Evolutionary conservation across 441 rosid species (phyloP).

Genomic region (Aleurites moluccanus): DNA sequence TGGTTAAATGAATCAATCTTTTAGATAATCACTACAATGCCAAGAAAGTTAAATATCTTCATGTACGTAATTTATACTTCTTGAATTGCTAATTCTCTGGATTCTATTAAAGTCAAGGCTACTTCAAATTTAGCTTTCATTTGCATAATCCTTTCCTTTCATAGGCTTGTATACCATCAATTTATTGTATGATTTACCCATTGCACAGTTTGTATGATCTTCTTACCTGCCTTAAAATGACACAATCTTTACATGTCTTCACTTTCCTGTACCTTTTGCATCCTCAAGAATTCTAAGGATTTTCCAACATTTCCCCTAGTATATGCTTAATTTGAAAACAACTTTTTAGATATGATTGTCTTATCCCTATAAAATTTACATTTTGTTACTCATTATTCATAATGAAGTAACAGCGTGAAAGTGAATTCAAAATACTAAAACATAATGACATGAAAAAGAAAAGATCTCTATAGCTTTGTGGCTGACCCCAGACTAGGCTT

Average conservation of each 20-base stretch:
- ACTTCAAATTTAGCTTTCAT: neutral
- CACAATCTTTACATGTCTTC: neutral
- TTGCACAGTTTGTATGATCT: neutral
- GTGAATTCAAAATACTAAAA: neutral
- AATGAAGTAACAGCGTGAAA: neutral
- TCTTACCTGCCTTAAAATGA: neutral
- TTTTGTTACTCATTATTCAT: neutral
- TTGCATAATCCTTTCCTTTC: neutral
- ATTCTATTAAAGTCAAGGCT: neutral
- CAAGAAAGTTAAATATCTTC: neutral
- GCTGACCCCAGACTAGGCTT: neutral
- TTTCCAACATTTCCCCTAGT: neutral
- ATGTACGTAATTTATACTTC: neutral
- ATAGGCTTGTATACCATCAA: neutral
- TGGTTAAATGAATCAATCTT: neutral
- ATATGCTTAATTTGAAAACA: neutral
- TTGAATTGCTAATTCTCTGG: constrained; percentile 2
- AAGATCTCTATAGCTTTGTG: neutral
- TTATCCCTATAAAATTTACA: neutral
- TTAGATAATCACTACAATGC: neutral
- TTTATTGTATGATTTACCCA: neutral
- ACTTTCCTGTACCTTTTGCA: neutral
- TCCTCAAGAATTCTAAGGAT: neutral
- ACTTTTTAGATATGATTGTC: neutral
- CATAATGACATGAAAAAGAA: neutral